Conservation (phyloP, 345 rosid genomes). For the Salix arbutifolia region DNA sequence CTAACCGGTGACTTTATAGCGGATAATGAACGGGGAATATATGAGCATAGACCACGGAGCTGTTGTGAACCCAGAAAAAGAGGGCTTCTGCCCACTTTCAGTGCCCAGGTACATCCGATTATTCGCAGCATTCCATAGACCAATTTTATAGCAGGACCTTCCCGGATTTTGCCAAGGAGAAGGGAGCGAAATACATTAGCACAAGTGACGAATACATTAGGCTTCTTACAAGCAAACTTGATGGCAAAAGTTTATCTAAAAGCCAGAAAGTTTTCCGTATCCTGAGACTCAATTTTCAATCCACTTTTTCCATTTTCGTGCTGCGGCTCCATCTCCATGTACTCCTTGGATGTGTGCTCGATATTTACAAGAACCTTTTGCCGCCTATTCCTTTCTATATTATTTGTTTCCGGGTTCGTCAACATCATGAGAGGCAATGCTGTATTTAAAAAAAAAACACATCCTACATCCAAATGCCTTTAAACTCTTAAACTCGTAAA, state of each 20-base stretch:
- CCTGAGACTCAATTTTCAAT: neutral
- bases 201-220: constrained; percentile 8
- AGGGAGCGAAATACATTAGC: constrained; percentile 20
- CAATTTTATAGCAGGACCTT: constrained; percentile 30
- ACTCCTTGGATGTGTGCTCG: no score
- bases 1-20: neutral
- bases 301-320: neutral
- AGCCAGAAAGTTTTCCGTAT: no score
- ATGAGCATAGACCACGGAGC: constrained; percentile 50
- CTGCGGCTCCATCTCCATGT: no score
- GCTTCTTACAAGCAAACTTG: constrained; percentile 27
- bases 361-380: no score
- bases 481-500: no score
- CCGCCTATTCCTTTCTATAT: no score
- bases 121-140: constrained; percentile 38
- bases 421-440: no score
- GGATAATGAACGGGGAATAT: constrained; percentile 38
- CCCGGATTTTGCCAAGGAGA: constrained; percentile 13
- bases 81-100: constrained; percentile 28
- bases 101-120: no score
- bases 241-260: constrained; percentile 24
- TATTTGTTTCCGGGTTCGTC: no score
- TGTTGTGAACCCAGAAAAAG: constrained; percentile 32
- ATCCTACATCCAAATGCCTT: no score
- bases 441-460: no score